A percentile compares a stretch with the other conserved stretches of the same genome.
Conservation (phyloP, 306 rosid genomes). For the Spatholobus suberectus region DNA sequence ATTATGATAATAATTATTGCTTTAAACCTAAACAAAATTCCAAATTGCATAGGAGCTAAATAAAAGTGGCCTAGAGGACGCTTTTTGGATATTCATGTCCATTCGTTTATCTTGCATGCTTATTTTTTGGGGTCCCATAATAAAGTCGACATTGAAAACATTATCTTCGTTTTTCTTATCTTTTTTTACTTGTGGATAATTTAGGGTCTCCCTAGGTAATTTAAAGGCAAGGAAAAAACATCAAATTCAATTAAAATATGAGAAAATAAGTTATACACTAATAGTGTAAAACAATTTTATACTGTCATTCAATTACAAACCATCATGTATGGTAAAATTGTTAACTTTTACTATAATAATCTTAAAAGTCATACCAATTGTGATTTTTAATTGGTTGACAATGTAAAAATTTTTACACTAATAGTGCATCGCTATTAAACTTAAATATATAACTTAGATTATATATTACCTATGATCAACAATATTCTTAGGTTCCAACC, state of each 20-base stretch:
- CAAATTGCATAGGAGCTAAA: conserved; percentile 50
- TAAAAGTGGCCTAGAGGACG: conserved; percentile 48
- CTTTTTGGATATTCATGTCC: conserved; percentile 46
- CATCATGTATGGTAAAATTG: no score
- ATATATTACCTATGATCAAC: neutral
- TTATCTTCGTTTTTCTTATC: neutral
- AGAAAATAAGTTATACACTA: no score
- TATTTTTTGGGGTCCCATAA: conserved; percentile 47
- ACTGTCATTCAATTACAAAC: no score
- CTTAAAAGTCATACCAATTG: no score
- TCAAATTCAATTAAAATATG: neutral
- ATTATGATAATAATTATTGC: conserved; percentile 45
- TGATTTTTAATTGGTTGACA: no score
- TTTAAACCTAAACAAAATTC: conserved; percentile 65
- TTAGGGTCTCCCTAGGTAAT: neutral
- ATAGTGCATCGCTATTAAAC: no score
- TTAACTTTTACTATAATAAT: no score
- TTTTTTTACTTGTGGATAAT: neutral
- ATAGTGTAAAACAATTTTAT: no score
- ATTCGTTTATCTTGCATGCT: conserved; percentile 34
- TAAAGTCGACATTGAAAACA: conserved; percentile 45
- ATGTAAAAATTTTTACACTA: no score
- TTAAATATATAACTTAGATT: no score
- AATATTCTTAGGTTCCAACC: neutral
- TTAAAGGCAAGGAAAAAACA: neutral